Evolutionary conservation across 768 basidiomycete species (phyloP).

Genomic region (Ephemerocybe angulata): DNA sequence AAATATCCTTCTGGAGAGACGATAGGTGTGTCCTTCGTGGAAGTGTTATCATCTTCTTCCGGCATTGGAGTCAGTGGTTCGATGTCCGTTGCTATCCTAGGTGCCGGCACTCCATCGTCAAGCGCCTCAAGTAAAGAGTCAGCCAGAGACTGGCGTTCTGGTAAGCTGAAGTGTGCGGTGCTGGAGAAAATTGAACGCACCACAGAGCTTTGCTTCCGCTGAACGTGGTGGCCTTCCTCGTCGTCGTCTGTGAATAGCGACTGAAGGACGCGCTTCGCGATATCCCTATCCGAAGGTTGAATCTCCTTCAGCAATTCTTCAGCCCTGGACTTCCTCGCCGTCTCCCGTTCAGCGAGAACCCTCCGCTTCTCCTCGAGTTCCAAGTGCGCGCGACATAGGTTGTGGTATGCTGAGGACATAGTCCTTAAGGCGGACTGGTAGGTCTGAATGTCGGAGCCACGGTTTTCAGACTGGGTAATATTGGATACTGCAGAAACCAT

Average conservation of each 20-base stretch:
- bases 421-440: slow-evolving; percentile 67
- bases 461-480: slow-evolving; percentile 34
- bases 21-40: neutral
- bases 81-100: slow-evolving; percentile 32
- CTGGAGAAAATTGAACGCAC: slow-evolving; percentile 36
- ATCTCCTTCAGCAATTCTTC: slow-evolving; percentile 56
- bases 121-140: slow-evolving; percentile 57
- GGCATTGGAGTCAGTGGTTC: slow-evolving; percentile 32
- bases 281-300: slow-evolving; percentile 56
- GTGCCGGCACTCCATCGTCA: slow-evolving; percentile 41
- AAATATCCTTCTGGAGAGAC: neutral
- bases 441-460: slow-evolving; percentile 38
- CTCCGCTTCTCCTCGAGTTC: slow-evolving; percentile 63
- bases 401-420: slow-evolving; percentile 64
- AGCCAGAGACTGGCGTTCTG: slow-evolving; percentile 38
- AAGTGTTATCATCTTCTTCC: slow-evolving; percentile 23
- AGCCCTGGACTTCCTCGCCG: slow-evolving; percentile 46
- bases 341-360: slow-evolving; percentile 57
- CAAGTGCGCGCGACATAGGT: slow-evolving; percentile 49
- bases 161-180: neutral
- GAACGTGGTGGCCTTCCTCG: slow-evolving; percentile 44
- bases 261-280: slow-evolving; percentile 64
- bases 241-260: slow-evolving; percentile 58
- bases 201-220: slow-evolving; percentile 54
- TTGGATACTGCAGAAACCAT: slow-evolving; percentile 61